Percentiles rank a stretch among this genome's conserved stretches.
These are phyloP conservation scores for Pythium diclinum DNA, from an alignment of 352 stramenopile species.

Conservation along the genomic window DNA sequence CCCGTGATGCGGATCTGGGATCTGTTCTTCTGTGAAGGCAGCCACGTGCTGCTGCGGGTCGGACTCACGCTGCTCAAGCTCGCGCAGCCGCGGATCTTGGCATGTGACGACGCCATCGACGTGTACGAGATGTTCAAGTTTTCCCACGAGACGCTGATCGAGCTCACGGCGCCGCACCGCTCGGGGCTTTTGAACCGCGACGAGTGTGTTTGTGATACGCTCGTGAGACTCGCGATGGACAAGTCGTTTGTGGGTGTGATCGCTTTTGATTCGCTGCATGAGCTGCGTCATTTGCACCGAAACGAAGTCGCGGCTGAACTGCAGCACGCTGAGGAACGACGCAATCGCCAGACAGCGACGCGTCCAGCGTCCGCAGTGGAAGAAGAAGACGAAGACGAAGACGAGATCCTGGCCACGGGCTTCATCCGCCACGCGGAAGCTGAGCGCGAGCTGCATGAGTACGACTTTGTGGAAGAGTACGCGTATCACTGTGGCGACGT, in stretches of 20 bases:
- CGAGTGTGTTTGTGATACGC: conserved; percentile 79
- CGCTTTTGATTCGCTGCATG: conserved; percentile 70
- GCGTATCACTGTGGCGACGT: conserved; percentile 40
- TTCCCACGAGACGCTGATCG: conserved; percentile 52
- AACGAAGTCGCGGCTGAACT: conserved; percentile 62
- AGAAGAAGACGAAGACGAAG: conserved; percentile 27
- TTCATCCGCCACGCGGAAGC: conserved; percentile 30
- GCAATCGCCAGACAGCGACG: conserved; percentile 15
- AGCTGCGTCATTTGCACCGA: conserved; percentile 60
- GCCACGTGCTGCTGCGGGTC: conserved; percentile 84
- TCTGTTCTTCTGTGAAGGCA: conserved; percentile 88
- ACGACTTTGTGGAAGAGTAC: conserved; percentile 82
- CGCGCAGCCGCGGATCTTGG: conserved; percentile 60
- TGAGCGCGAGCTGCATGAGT: conserved; percentile 50
- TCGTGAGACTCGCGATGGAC: conserved; percentile 76
- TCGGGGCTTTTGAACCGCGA: conserved; percentile 67
- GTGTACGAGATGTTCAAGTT: conserved; percentile 86
- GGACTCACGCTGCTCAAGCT: conserved; percentile 85
- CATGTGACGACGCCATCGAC: conserved; percentile 69
- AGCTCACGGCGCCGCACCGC: conserved; percentile 57
- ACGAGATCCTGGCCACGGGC: conserved; percentile 21
- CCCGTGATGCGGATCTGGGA: conserved; percentile 90
- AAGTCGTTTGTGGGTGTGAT: conserved; percentile 77
- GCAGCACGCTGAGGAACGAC: conserved; percentile 35
- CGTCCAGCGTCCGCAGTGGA: conserved; percentile 9